Base-by-base conservation (phyloP, 371 early-diverging fungal genomes). In the Funneliformis caledonium region DNA sequence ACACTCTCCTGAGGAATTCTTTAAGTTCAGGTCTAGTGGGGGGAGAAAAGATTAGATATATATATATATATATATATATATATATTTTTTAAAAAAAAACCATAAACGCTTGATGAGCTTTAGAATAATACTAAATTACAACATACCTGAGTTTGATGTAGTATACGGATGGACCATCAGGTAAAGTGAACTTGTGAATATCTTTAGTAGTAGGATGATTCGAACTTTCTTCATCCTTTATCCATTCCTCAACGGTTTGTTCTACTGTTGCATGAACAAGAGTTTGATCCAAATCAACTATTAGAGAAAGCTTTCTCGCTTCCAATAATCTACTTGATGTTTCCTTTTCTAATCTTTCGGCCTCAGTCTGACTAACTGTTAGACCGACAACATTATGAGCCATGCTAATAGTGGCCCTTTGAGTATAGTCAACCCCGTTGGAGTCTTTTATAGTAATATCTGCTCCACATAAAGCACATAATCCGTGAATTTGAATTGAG, bases 211-310 rank as follows among this genome's bases (percentile, higher is more conserved):
- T 88, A 4, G 87, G 82, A 82, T 88, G 87, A 77, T 93, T 92
- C 10, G 89, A 90, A 79, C 93, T 90, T 43, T 90, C 87, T 64
- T 93, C 90, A 59, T 96, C 89, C 48, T 87, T 87, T 82, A 96
- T 87, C 96, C 96, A 96, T 47, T 91, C 89, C 5, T 90, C 93
- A 31, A 97, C 92, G 4, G 90, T 91, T 0, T 92, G 90, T 78
- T 96, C 94, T 48, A 93, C 93, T 9, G 96, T 93, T 12, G 99
- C 98, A 80, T 99, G 99, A n/a, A 99, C 93, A 31, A 99, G 89
- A 0, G 99, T 99, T 86, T 98, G 99, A 85, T 99, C 99, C 69
- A 99, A 89, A 88, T 99, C 99, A 37, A 99, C 89, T 60, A 99
- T 93, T n/a, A 99, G 86, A 16, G 97, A 95, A 50, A 99, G 89